Evolutionary conservation across 2,329 filamentous ascomycete genomes (phyloP).

Genomic region (Claviceps africana): DNA sequence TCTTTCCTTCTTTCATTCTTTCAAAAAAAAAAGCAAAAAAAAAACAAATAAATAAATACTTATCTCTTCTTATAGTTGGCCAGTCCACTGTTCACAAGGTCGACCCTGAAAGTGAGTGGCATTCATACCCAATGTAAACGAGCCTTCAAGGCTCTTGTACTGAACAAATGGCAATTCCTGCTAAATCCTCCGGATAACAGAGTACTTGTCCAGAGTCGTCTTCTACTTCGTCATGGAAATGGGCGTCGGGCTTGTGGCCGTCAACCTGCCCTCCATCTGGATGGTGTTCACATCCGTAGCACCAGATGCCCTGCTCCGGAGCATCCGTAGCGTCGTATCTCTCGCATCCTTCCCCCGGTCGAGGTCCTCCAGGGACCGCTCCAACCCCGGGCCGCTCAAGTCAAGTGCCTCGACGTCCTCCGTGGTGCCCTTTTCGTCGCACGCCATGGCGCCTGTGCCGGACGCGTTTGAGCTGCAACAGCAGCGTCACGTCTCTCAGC

Average conservation of each 20-base stretch:
- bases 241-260: slow-evolving; percentile 5
- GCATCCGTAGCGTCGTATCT: slow-evolving; percentile 7
- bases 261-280: slow-evolving; percentile 8
- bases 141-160: background rate
- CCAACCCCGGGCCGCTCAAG: background rate
- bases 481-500: background rate
- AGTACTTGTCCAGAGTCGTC: slow-evolving; percentile 1
- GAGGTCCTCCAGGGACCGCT: background rate
- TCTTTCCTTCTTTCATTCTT: too few relatives aligned
- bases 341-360: slow-evolving; percentile 3
- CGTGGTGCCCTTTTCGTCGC: background rate
- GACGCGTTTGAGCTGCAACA: background rate
- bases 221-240: slow-evolving; percentile 6
- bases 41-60: background rate
- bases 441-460: background rate
- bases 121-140: background rate
- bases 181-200: background rate
- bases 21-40: too few relatives aligned
- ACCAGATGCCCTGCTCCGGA: slow-evolving; percentile 7
- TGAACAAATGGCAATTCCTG: background rate
- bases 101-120: background rate
- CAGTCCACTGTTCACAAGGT: background rate
- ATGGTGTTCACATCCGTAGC: slow-evolving; percentile 5
- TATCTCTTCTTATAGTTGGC: background rate
- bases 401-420: background rate